Percentiles rank a stretch among this genome's conserved stretches.
Conservation (phyloP, 163 green algal species). For the Scenedesmus sp. region DNA sequence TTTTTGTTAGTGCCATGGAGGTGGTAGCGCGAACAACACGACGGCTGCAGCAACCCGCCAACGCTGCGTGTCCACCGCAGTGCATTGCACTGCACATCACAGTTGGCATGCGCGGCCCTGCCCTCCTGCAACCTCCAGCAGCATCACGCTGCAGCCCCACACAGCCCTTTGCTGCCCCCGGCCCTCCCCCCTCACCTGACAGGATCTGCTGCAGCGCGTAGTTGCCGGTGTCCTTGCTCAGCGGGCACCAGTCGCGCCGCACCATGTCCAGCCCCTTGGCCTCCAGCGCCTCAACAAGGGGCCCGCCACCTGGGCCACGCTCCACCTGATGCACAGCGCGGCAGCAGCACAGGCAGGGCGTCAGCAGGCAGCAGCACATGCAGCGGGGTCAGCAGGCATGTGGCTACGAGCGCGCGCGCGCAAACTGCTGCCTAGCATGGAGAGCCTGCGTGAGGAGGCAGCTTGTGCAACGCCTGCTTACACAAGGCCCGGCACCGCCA, state of each 20-base stretch:
- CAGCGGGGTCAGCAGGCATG: background rate
- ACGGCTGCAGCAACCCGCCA: too few relatives aligned
- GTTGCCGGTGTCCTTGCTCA: conserved; percentile 93
- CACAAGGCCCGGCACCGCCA: too few relatives aligned
- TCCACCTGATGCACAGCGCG: conserved; percentile 23
- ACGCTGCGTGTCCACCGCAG: too few relatives aligned
- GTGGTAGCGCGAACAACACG: too few relatives aligned
- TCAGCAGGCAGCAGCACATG: background rate
- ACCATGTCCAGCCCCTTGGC: conserved; percentile 99
- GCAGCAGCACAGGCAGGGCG: background rate
- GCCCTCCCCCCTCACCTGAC: conserved; percentile 70
- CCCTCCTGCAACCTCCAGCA: too few relatives aligned
- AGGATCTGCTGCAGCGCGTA: conserved; percentile 91
- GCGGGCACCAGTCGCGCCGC: conserved; percentile 95
- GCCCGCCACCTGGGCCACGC: background rate
- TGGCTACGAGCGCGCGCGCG: background rate
- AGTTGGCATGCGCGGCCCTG: too few relatives aligned
- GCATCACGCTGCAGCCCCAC: too few relatives aligned
- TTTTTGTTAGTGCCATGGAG: too few relatives aligned
- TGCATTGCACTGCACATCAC: too few relatives aligned
- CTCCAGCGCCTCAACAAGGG: conserved; percentile 82
- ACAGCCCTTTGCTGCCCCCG: background rate
- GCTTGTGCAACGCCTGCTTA: too few relatives aligned
- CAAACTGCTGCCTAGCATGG: background rate
- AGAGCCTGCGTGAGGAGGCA: too few relatives aligned